Base-by-base conservation (phyloP, 1,284 basidiomycete genomes). In the Malassezia sp. region DNA sequence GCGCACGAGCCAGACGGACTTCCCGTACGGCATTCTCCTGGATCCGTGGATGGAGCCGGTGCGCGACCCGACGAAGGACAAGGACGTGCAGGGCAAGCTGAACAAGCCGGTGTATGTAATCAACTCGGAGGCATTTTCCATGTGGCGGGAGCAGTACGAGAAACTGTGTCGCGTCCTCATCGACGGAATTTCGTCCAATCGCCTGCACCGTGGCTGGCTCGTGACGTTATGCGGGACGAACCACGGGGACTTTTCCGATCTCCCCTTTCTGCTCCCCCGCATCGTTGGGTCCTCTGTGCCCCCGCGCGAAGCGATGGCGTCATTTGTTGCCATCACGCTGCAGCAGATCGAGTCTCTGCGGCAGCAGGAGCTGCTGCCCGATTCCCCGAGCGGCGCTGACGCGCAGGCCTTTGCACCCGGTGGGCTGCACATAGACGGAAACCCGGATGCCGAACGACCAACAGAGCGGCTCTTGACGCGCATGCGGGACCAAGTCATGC, bases 31-130 rank as follows among this genome's bases (percentile, higher is more conserved):
- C 27, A 58, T 60, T n/a, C 47, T 59, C 2, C 34, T 62, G 37
- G 60, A 62, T 34, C 60, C 60, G 23, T 62, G 60, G 59, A 56
- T 60, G 47, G 54, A 60, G 35, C 56, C 56, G 32, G 53, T 60
- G 46, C 45, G 52, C 32, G 53, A 60, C 44, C 56, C 56, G 28
- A n/a, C 32, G 37, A 43, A 50, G 35, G 38, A 59, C 38, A 35
- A 49, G 38, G 11, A 49, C 15, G 49, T 55, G 35, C 48, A 53
- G 38, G 42, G 51, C 28, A 33, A 38, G 23, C 32, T 59, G 38
- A 18, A 12, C 20, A 52, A 53, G 42, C 58, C 60, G 31, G 33
- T 60, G 38, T 62, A 60, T 42, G 53, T 60, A 39, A 45, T 62
- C 37, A 62, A 62, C 33, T 59, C 58, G 30, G 60, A 62, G 28